A percentile compares a stretch with the other conserved stretches of the same genome.
Evolutionary conservation across 805 yeast species (phyloP).

Genomic region (Hanseniaspora jakobsenii): DNA sequence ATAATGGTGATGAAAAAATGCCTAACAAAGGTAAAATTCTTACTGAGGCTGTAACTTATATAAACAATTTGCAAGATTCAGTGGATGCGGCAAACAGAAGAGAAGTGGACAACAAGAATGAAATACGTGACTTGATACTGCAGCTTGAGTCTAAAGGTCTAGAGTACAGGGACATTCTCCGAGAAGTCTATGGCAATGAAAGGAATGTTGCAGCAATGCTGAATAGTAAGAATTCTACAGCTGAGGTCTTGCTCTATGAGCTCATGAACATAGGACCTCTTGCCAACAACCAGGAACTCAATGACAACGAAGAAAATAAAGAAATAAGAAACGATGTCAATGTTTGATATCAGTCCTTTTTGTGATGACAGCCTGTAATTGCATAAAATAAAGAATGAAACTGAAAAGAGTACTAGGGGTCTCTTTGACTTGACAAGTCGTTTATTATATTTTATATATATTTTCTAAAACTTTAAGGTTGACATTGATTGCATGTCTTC

Average conservation of each 20-base stretch:
- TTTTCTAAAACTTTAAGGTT: no score
- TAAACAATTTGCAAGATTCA: constrained; percentile 50
- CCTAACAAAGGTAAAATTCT: constrained; percentile 77
- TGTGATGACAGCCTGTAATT: no score
- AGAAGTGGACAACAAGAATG: constrained; percentile 46
- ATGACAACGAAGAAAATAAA: no score
- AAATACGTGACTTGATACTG: background rate
- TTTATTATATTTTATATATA: no score
- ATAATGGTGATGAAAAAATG: constrained; percentile 29
- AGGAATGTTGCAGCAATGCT: background rate
- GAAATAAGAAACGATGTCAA: no score
- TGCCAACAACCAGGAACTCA: no score
- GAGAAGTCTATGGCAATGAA: background rate
- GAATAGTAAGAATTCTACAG: background rate
- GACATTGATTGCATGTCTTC: no score
- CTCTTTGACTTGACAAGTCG: no score
- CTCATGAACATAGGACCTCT: constrained; percentile 12
- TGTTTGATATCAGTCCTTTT: no score
- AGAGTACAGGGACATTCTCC: background rate
- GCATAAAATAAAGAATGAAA: no score
- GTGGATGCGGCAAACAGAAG: constrained; percentile 69
- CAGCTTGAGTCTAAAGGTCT: background rate
- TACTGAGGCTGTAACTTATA: constrained; percentile 62
- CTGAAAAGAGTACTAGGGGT: no score
- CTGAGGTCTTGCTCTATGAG: constrained; percentile 9